phyloP scores from a whole-genome alignment of 2,329 filamentous ascomycete species.

The Stemphylium vesicarium region DNA sequence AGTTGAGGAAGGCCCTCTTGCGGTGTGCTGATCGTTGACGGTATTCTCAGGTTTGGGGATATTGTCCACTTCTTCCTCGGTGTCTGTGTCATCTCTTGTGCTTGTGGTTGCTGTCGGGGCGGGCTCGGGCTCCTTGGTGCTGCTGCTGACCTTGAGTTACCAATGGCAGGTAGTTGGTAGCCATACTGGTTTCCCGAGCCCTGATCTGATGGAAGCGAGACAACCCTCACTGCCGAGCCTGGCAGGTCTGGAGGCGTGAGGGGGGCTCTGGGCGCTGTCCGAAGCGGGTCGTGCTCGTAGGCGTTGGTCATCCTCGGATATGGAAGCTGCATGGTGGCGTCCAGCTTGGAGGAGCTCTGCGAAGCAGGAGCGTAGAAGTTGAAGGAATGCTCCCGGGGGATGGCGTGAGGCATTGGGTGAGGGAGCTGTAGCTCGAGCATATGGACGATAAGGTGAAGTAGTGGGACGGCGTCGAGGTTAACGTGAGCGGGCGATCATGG shows the following conservation, averaged over 20 bases:
- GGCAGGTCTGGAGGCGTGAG: conserved; percentile 45
- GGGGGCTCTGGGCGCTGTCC: conserved; percentile 31
- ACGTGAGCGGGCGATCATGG: conserved; percentile 24
- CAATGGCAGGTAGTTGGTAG: conserved; percentile 46
- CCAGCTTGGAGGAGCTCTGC: conserved; percentile 34
- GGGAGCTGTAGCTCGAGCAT: conserved; percentile 52
- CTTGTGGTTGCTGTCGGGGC: conserved; percentile 23
- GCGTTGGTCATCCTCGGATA: conserved; percentile 31
- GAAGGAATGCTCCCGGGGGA: conserved; percentile 44
- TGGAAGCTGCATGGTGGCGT: conserved; percentile 44
- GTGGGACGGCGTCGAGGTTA: conserved; percentile 19
- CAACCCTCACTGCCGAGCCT: conserved; percentile 40
- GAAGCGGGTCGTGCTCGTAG: conserved; percentile 32
- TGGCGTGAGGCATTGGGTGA: conserved; percentile 50
- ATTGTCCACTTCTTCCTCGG: conserved; percentile 43
- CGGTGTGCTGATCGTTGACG: conserved; percentile 45
- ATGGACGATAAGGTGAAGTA: conserved; percentile 28
- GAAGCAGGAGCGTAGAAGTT: conserved; percentile 40
- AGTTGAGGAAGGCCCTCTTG: conserved; percentile 50
- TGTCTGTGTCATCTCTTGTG: conserved; percentile 31
- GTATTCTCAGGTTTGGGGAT: conserved; percentile 46
- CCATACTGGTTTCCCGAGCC: conserved; percentile 39
- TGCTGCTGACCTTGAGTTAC: conserved; percentile 41
- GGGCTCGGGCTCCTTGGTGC: conserved; percentile 33
- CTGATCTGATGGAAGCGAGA: conserved; percentile 37